Evolutionary conservation across 441 rosid genomes (phyloP).

Genomic region (Breynia disticha): DNA sequence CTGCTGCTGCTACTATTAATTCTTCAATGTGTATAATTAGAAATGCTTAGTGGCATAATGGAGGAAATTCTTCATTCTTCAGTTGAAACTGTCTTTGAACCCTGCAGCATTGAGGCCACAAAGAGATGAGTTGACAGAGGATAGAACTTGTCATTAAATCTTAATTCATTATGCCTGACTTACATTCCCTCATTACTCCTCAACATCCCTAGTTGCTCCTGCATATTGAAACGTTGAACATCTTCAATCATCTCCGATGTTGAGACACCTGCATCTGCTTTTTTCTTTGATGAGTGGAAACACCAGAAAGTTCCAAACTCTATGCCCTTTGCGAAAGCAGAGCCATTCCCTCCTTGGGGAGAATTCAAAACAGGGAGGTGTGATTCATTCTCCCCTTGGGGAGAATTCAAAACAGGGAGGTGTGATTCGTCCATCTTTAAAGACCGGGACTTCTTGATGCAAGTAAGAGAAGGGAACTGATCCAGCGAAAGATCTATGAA

Average conservation of each 20-base stretch:
- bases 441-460: conserved; percentile 17
- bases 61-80: conserved; percentile 28
- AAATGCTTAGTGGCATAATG: conserved; percentile 14
- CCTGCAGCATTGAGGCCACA: conserved; percentile 18
- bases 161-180: conserved; percentile 8
- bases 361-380: conserved; percentile 14
- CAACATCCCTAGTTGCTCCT: conserved; percentile 13
- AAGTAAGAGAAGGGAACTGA: conserved; percentile 39
- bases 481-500: conserved; percentile 32
- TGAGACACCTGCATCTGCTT: conserved; percentile 15
- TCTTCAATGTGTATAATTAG: not conserved
- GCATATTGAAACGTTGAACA: conserved; percentile 7
- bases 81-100: conserved; percentile 12
- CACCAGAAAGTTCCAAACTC: conserved; percentile 21
- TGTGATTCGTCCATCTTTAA: conserved; percentile 14
- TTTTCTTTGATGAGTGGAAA: conserved; percentile 4
- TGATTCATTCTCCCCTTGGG: conserved; percentile 9
- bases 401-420: conserved; percentile 15
- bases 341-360: conserved; percentile 10
- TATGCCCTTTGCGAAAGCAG: conserved; percentile 4
- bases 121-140: not conserved
- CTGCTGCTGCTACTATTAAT: not conserved
- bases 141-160: not conserved
- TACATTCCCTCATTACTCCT: conserved; percentile 21
- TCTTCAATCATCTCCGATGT: conserved; percentile 10